Conservation (phyloP, 495 filamentous ascomycete genomes). For the Usnea hakonensis region DNA sequence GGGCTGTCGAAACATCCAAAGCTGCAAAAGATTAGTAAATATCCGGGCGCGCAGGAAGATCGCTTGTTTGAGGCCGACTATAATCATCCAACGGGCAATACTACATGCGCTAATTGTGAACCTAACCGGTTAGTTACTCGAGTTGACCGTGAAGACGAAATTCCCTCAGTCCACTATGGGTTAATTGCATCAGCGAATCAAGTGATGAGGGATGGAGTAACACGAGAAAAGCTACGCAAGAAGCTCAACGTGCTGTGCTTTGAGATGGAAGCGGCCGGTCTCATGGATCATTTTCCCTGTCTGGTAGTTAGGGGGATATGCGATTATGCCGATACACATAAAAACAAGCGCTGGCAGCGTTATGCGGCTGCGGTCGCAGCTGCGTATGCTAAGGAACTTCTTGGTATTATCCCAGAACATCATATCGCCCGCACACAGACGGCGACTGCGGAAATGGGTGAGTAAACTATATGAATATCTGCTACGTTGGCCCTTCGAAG, state of each 20-base stretch:
- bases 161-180: constrained; percentile 29
- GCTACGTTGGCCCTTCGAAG: too few relatives aligned
- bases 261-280: constrained; percentile 43
- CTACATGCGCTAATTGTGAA: constrained; percentile 15
- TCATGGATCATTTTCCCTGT: constrained; percentile 33
- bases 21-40: constrained; percentile 20
- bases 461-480: too few relatives aligned
- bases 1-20: background rate
- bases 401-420: background rate
- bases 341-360: constrained; percentile 32
- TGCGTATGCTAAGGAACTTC: constrained; percentile 30
- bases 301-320: constrained; percentile 37
- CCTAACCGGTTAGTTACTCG: constrained; percentile 11
- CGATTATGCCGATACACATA: constrained; percentile 39
- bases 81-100: constrained; percentile 20
- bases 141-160: constrained; percentile 14
- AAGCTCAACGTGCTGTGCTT: constrained; percentile 20
- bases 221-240: constrained; percentile 28
- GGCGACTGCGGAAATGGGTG: too few relatives aligned
- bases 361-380: constrained; percentile 35
- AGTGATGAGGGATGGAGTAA: constrained; percentile 31
- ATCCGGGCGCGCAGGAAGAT: constrained; percentile 24
- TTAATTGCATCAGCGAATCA: constrained; percentile 32
- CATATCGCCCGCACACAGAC: background rate
- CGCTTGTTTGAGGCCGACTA: constrained; percentile 28